Percentiles rank a stretch among this genome's conserved stretches.
These are phyloP conservation scores for Neoboletus subvelutipes DNA, from an alignment of 768 basidiomycete genomes.

Conservation along the genomic window DNA sequence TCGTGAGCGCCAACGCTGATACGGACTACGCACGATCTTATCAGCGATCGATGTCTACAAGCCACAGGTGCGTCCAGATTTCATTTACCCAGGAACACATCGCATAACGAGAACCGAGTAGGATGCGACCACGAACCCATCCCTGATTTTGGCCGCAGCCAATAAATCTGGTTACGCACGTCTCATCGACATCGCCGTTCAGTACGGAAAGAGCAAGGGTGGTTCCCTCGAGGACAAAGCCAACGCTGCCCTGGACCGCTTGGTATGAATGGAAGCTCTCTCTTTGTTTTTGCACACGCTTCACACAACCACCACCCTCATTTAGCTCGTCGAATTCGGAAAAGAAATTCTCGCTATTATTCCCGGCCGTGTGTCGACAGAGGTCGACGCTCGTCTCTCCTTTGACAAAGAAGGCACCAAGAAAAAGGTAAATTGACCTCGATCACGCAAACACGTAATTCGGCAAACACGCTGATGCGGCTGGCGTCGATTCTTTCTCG, in stretches of 20 bases:
- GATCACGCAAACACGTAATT: slow-evolving; percentile 25
- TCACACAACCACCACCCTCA: slow-evolving; percentile 17
- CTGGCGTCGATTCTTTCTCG: slow-evolving; percentile 5
- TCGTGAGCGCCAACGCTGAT: slow-evolving; percentile 25
- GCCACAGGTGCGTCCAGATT: slow-evolving; percentile 62
- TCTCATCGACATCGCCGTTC: slow-evolving; percentile 74
- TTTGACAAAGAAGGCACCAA: slow-evolving; percentile 94
- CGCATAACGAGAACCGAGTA: slow-evolving; percentile 32
- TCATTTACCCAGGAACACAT: slow-evolving; percentile 7
- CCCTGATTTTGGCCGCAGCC: slow-evolving; percentile 89
- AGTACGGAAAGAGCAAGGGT: slow-evolving; percentile 78
- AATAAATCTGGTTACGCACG: slow-evolving; percentile 84
- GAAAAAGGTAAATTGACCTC: slow-evolving; percentile 57
- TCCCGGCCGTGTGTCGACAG: slow-evolving; percentile 97
- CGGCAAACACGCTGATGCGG: slow-evolving; percentile 10
- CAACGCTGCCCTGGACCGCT: slow-evolving; percentile 81
- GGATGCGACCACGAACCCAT: slow-evolving; percentile 99
- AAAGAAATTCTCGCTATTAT: slow-evolving; percentile 93
- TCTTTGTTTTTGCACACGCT: slow-evolving; percentile 9
- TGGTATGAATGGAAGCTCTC: slow-evolving; percentile 53
- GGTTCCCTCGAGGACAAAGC: slow-evolving; percentile 72
- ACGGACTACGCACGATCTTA: slow-evolving; percentile 19
- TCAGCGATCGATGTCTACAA: slow-evolving; percentile 94
- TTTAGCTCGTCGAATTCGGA: slow-evolving; percentile 94
- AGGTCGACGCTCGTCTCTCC: slow-evolving; percentile 96